Base-by-base conservation (phyloP, 805 yeast genomes). In the Pichia deserticola region DNA sequence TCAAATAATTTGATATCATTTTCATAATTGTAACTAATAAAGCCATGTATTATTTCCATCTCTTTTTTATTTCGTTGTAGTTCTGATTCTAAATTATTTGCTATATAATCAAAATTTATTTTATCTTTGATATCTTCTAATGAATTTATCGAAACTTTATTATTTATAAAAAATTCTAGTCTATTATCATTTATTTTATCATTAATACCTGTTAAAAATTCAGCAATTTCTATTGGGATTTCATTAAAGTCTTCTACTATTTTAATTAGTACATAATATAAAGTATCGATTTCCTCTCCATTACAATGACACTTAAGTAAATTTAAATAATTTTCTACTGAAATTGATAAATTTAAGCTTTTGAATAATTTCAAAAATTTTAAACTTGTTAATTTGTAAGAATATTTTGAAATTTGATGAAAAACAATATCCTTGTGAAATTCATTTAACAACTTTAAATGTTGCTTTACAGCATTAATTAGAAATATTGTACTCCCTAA, bases 201-300 rank as follows among this genome's bases (percentile, higher is more conserved):
- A 1, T 53, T 39, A 2, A 58, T 48, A 4, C 29, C 7, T 5
- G 38, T n/a, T 8, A 64, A 34, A 20, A 55, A 43, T 1, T 36
- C 34, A 4, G 15, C 34, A 0, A 50, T 49, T 20, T 47, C 41
- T 1, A 3, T 2, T 4, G 54, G 28, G 3, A 60, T 20, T 3
- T 41, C 13, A 3, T 51, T 48, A 40, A 54, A 43, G 3, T 45
- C 46, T 11, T 49, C 41, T 10, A 62, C 25, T 7, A 48, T 32
- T 9, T 52, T 33, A 0, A 52, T 29, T 7, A 60, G 42, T 12
- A 60, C 20, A n/a, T 55, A 40, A 35, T 52, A 58, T 3, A 65
- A 12, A 6, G 62, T 57, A 35, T 58, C 63, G 40, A 57, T 58
- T 37, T 61, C 66, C 11, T 40, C 45, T 3, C 69, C 69, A 32